Percentiles rank a stretch among this genome's conserved stretches.
These are phyloP conservation scores for Pestalotiopsis sp. DNA, from an alignment of 2,329 filamentous ascomycete species.

Conservation along the genomic window DNA sequence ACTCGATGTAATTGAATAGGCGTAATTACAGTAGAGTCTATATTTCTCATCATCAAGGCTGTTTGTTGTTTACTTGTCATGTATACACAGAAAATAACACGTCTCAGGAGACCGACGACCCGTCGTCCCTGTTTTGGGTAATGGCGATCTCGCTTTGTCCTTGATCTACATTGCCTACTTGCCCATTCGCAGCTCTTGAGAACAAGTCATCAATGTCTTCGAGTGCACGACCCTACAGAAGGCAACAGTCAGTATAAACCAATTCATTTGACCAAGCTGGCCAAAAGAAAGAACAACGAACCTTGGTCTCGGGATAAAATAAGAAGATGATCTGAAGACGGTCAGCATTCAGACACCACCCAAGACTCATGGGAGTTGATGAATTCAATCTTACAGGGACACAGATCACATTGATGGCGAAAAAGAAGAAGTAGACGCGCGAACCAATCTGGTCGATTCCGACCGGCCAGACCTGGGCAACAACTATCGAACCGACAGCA, in stretches of 20 bases:
- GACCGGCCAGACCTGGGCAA: conserved; percentile 57
- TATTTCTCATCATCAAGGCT: background rate
- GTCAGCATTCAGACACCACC: too few relatives aligned
- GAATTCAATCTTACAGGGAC: conserved; percentile 37
- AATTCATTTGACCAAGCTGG: background rate
- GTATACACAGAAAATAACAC: background rate
- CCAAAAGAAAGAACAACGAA: background rate
- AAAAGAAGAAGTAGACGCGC: conserved; percentile 60
- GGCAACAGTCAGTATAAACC: background rate
- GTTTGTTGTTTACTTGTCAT: background rate
- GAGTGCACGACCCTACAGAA: conserved; percentile 29
- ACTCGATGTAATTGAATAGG: background rate
- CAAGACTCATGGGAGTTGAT: background rate
- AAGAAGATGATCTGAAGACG: conserved; percentile 38
- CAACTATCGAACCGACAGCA: conserved; percentile 56
- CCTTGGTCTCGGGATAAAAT: conserved; percentile 47
- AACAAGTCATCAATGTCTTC: conserved; percentile 50
- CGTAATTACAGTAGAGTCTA: background rate
- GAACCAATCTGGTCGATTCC: conserved; percentile 52
- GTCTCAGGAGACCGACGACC: background rate
- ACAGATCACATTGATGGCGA: conserved; percentile 50
- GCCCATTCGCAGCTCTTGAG: background rate
- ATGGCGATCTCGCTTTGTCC: conserved; percentile 1
- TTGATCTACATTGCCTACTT: background rate
- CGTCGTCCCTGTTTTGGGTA: background rate